A percentile compares a stretch with the other conserved stretches of the same genome.
Conservation (phyloP, 192 early-diverging fungal genomes). For the Radiomyces spectabilis region DNA sequence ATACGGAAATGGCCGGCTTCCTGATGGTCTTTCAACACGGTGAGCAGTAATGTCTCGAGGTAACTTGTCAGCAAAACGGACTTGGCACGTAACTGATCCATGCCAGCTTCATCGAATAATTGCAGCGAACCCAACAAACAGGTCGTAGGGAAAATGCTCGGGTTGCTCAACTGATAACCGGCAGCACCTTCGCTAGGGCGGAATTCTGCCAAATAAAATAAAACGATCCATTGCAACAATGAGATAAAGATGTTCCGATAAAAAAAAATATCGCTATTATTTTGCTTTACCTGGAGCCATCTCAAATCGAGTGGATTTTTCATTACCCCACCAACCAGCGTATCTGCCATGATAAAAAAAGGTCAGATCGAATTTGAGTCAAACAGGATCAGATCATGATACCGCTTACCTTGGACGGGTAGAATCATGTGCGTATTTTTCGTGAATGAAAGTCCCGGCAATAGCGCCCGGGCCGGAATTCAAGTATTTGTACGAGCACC, state of each 20-base stretch:
- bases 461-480: slow-evolving; percentile 97
- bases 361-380: neutral
- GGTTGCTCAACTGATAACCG: slow-evolving; percentile 87
- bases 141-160: slow-evolving; percentile 65
- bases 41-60: slow-evolving; percentile 67
- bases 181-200: slow-evolving; percentile 72
- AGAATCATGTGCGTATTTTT: slow-evolving; percentile 58
- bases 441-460: slow-evolving; percentile 86
- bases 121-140: slow-evolving; percentile 73
- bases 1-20: slow-evolving; percentile 43
- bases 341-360: slow-evolving; percentile 15
- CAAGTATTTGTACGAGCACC: slow-evolving; percentile 99
- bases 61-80: slow-evolving; percentile 78
- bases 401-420: slow-evolving; percentile 44
- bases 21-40: slow-evolving; percentile 18
- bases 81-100: slow-evolving; percentile 64
- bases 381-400: neutral
- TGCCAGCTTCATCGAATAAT: slow-evolving; percentile 67
- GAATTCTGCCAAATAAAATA: slow-evolving; percentile 39
- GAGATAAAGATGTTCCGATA: too few species aligned
- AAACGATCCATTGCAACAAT: too few species aligned
- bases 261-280: neutral
- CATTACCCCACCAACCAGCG: slow-evolving; percentile 84
- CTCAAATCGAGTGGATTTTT: slow-evolving; percentile 74
- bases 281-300: slow-evolving; percentile 62